Evolutionary conservation across 2,329 filamentous ascomycete genomes (phyloP), one percentile per base, ranked within the genome.

Genomic region (Microdochium trichocladiopsis): DNA sequence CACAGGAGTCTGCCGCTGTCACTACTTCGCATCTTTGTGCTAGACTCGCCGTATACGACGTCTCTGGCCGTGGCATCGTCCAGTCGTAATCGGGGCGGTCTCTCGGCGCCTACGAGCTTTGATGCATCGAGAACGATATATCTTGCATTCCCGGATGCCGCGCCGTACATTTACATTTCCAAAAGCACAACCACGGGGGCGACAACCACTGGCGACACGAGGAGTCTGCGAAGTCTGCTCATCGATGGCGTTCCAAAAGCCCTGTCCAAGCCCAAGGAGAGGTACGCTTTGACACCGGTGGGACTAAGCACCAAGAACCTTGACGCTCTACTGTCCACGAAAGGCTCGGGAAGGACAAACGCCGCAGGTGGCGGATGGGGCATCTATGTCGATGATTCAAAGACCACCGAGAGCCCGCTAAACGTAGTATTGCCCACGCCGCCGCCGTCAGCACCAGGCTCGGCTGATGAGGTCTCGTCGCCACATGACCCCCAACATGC

Each of bases 201-300:
- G 0, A 67, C 72, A 11, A 65, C 69, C 2, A 61, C 68, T 0
- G 70, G 72, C 11, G 85, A 88, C 54, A 73, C 77, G 4, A 80
- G 80, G 49, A 87, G 82, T 58, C 70, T 94, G 24, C 82, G 86
- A 51, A 82, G 80, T 37, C 73, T 94, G 3, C 82, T 95, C 4
- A 75, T 91, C 25, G 85, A 91, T 55, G 88, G 88, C 2, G 84
- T 96, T 8, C 89, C 90, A 0, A 91, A 90, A 61, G 90, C 90
- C 0, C 76, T 95, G 12, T 94, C 89, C 1, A 78, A 84, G 14
- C 87, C 88, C 1, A 80, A 86, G 25, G 79, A 86, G 56, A 78
- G 90, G 25, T 93, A 88, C 58, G 78, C 82, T 0, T 72, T 96
- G 1, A 79, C 83, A 55, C 69, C 80, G 4, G 89, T 88, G 2